phyloP scores from a whole-genome alignment of 73 alveolate genomes.

The Tetrahymena thermophila region DNA sequence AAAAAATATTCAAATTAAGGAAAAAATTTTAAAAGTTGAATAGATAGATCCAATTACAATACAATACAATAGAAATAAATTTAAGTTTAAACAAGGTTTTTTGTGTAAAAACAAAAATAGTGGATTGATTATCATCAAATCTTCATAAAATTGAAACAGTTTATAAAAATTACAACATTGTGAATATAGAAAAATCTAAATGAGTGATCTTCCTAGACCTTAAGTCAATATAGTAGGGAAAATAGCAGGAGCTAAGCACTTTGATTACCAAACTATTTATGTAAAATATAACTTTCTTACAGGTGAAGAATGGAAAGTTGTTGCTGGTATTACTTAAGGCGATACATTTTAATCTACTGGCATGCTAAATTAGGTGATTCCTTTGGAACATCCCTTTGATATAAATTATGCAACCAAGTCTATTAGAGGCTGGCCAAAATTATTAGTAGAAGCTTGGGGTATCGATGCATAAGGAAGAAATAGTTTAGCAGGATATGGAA shows the following conservation, averaged over 20 bases:
- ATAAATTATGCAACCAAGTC: slow-evolving; percentile 48
- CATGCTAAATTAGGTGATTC: slow-evolving; percentile 20
- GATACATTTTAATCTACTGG: slow-evolving; percentile 67
- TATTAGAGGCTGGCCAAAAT: slow-evolving; percentile 71
- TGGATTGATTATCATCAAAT: too few relatives aligned
- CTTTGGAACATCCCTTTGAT: slow-evolving; percentile 69
- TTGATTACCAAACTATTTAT: slow-evolving; percentile 26
- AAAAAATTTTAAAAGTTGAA: neutral
- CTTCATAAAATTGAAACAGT: neutral
- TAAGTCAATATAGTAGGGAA: slow-evolving; percentile 66
- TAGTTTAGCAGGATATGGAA: slow-evolving; percentile 71
- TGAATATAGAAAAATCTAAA: neutral
- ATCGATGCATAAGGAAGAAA: slow-evolving; percentile 57
- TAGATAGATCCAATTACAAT: neutral
- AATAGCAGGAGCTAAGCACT: slow-evolving; percentile 58
- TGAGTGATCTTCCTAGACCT: slow-evolving; percentile 9
- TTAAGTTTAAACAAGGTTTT: neutral
- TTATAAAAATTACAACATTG: too few relatives aligned
- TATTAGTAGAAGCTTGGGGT: slow-evolving; percentile 73
- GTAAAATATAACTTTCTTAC: slow-evolving; percentile 41
- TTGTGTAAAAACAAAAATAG: too few relatives aligned
- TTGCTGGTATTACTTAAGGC: slow-evolving; percentile 61
- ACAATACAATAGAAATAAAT: neutral
- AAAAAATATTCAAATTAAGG: neutral
- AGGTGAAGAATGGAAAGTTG: slow-evolving; percentile 65